These are phyloP conservation scores for Cryptococcus hybrid DNA, from an alignment of 1,284 basidiomycete genomes.

Conservation along the genomic window DNA sequence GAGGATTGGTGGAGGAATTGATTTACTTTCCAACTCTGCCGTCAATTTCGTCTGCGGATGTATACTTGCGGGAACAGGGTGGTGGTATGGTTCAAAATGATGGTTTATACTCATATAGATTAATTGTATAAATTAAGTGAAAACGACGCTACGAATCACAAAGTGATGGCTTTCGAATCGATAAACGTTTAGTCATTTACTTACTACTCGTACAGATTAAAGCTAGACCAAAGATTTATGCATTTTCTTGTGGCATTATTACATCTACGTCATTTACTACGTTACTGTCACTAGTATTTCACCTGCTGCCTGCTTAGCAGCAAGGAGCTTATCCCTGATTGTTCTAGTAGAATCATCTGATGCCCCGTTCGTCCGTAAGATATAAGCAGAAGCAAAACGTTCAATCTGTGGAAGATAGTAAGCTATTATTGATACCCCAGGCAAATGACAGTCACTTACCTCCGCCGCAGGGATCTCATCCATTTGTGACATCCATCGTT, in stretches of 20 bases:
- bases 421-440: background rate
- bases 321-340: conserved; percentile 31
- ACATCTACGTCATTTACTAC: too few species aligned
- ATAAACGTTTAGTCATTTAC: too few species aligned
- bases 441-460: conserved; percentile 17
- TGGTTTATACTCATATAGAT: too few species aligned
- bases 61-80: conserved; percentile 33
- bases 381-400: conserved; percentile 37
- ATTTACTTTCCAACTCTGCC: conserved; percentile 66
- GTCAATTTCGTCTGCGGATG: conserved; percentile 39
- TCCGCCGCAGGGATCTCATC: conserved; percentile 39
- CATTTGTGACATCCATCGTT: conserved; percentile 21
- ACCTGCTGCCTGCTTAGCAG: conserved; percentile 33
- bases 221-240: too few species aligned
- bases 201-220: too few species aligned
- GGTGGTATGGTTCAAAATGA: conserved; percentile 18
- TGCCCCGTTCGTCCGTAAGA: conserved; percentile 25
- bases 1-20: conserved; percentile 63
- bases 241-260: too few species aligned
- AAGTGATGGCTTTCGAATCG: background rate
- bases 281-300: conserved; percentile 16
- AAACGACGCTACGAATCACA: background rate
- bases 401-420: conserved; percentile 23
- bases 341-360: conserved; percentile 20
- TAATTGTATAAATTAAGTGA: background rate